These are phyloP conservation scores for Sungouiozyma ichnusensis DNA, from an alignment of 805 yeast species.

Conservation along the genomic window DNA sequence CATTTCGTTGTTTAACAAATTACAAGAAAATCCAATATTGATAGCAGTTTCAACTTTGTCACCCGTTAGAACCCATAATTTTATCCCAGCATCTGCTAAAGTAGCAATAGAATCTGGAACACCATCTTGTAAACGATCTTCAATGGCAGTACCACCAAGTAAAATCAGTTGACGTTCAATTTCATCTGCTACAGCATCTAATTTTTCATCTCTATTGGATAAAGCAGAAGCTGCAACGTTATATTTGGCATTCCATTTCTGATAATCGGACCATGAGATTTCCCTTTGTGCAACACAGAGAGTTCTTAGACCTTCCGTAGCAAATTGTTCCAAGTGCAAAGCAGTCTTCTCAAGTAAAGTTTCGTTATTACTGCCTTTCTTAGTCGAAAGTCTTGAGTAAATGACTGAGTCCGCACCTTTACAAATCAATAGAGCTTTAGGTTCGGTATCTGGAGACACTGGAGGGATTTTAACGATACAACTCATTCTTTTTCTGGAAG, in stretches of 20 bases:
- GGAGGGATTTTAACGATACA: conserved; percentile 63
- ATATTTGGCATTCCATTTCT: conserved; percentile 52
- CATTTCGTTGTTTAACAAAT: conserved; percentile 65
- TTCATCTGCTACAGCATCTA: conserved; percentile 66
- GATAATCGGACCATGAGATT: conserved; percentile 49
- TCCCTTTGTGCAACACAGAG: conserved; percentile 69
- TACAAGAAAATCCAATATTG: conserved; percentile 80
- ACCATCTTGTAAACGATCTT: conserved; percentile 76
- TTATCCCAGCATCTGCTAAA: conserved; percentile 67
- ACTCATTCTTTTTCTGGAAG: conserved; percentile 84
- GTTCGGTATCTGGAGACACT: conserved; percentile 34
- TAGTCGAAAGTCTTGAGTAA: conserved; percentile 48
- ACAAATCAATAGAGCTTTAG: conserved; percentile 57
- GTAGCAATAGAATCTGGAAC: conserved; percentile 72
- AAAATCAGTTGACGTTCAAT: conserved; percentile 57
- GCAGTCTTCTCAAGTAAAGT: conserved; percentile 53
- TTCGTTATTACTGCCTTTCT: conserved; percentile 32
- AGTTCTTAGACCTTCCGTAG: conserved; percentile 77
- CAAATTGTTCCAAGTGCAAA: conserved; percentile 62
- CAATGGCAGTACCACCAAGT: conserved; percentile 80
- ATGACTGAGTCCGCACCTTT: conserved; percentile 82
- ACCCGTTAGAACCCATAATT: conserved; percentile 80
- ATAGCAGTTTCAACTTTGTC: conserved; percentile 87
- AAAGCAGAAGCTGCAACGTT: conserved; percentile 56
- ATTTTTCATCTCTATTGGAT: conserved; percentile 53